Base-by-base conservation (phyloP, 306 rosid species). In the Sicyos baderoa region DNA sequence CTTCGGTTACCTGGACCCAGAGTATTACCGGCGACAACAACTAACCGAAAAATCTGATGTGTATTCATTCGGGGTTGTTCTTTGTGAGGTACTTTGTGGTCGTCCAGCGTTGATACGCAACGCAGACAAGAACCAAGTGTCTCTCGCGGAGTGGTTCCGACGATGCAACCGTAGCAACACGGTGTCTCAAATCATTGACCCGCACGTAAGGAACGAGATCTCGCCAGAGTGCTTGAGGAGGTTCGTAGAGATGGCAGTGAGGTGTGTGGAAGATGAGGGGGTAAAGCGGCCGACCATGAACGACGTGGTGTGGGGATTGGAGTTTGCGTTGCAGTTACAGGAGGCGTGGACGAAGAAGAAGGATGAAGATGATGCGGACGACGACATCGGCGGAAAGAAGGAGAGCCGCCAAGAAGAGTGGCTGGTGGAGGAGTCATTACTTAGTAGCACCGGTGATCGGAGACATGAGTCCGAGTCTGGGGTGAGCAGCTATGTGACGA, bases 11-110 rank as follows among this genome's bases (percentile, higher is more conserved):
- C 18, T 77, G 1, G 87, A 76, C 13, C 87, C 80, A 0, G 80
- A 79, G 51, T 77, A 57, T 55, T 74, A 47, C 21, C 11, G 50
- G 2, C 76, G 81, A n/a, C 79, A 65, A 0, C 71, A 72, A 35
- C 4, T 84, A 53, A 86, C 86, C 0, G 80, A 72, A 2, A 88
- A 81, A 40, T 77, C 89, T 0, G 89, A 88, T 16, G 89, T 88
- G 9, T 84, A 88, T 70, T 88, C 91, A 0, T 86, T 82, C 9
- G 89, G 91, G 0, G 89, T 88, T 0, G 85, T 88, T 2, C 42
- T 88, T 14, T 72, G 79, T 2, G 95, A 88, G 56, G 79, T 79
- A 0, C 35, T 88, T 32, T 77, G 87, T 50, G 82, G 74, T 2
- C 79, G 87, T 63, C 40, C 84, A 0, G 82, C 82, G 0, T 4